A percentile compares a stretch with the other conserved stretches of the same genome.
Conservation (phyloP, 768 basidiomycete genomes). For the Rhizopogon vulgaris region DNA sequence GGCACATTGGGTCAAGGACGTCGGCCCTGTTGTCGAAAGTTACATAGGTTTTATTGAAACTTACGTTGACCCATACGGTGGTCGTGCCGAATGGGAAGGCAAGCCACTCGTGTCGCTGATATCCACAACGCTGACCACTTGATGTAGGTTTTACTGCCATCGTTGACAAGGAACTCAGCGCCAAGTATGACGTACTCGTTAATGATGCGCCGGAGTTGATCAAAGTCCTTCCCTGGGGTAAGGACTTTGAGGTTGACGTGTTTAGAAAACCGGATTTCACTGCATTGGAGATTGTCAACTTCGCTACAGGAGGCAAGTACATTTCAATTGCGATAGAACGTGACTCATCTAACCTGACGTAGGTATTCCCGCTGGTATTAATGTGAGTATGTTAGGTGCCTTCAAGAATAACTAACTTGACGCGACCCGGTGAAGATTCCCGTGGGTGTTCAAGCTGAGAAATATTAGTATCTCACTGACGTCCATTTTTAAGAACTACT, state of each 20-base stretch:
- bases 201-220: constrained; percentile 72
- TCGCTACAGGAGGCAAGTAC: constrained; percentile 71
- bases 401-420: neutral
- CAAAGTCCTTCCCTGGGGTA: constrained; percentile 79
- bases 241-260: constrained; percentile 56
- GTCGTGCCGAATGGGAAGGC: constrained; percentile 94
- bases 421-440: constrained; percentile 44
- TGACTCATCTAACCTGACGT: neutral
- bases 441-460: constrained; percentile 27
- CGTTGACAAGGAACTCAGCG: constrained; percentile 77
- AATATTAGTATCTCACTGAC: neutral
- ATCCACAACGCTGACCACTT: neutral
- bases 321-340: neutral
- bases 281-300: constrained; percentile 74
- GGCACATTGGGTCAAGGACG: constrained; percentile 77
- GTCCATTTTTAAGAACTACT: constrained; percentile 54
- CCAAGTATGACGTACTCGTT: constrained; percentile 76
- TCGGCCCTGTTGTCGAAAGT: constrained; percentile 82
- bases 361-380: constrained; percentile 87
- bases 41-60: constrained; percentile 88
- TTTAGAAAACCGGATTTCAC: constrained; percentile 89
- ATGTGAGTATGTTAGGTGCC: constrained; percentile 36
- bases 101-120: constrained; percentile 1
- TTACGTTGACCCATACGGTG: constrained; percentile 85
- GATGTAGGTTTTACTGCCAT: constrained; percentile 78